phyloP scores from a whole-genome alignment of 441 rosid species.

The Populus tomentosa region DNA sequence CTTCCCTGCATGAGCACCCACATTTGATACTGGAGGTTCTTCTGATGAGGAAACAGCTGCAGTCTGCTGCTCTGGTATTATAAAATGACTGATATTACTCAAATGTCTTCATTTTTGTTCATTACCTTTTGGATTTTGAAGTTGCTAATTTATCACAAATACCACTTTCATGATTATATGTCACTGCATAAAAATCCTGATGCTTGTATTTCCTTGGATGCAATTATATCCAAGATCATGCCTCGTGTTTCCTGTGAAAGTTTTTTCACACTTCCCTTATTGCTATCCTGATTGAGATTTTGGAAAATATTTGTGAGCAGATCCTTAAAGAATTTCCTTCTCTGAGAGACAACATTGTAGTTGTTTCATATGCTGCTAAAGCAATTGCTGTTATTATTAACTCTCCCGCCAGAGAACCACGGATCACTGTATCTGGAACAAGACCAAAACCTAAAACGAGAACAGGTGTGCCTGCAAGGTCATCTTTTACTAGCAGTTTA shows the following conservation, averaged over 20 bases:
- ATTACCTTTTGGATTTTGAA: conserved; percentile 1
- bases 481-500: conserved; percentile 80
- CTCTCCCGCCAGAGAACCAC: conserved; percentile 77
- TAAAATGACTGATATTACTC: conserved; percentile 6
- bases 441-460: conserved; percentile 65
- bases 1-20: conserved; percentile 96
- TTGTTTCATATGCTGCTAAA: conserved; percentile 84
- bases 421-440: conserved; percentile 69
- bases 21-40: conserved; percentile 92
- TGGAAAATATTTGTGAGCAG: conserved; percentile 39
- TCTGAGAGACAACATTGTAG: conserved; percentile 68
- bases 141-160: neutral
- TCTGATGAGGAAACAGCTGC: conserved; percentile 94
- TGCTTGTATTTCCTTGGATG: conserved; percentile 9
- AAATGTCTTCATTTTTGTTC: conserved; percentile 15
- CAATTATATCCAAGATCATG: conserved; percentile 8
- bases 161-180: conserved; percentile 6
- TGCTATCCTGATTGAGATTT: conserved; percentile 24
- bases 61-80: conserved; percentile 86
- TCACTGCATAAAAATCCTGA: conserved; percentile 4
- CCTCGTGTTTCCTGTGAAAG: neutral
- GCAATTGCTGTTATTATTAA: conserved; percentile 74
- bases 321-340: conserved; percentile 91
- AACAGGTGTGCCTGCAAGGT: conserved; percentile 52
- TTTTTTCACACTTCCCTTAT: conserved; percentile 6